Evolutionary conservation across 495 filamentous ascomycete species (phyloP).

Genomic region (Pseudotulostoma volvatum): DNA sequence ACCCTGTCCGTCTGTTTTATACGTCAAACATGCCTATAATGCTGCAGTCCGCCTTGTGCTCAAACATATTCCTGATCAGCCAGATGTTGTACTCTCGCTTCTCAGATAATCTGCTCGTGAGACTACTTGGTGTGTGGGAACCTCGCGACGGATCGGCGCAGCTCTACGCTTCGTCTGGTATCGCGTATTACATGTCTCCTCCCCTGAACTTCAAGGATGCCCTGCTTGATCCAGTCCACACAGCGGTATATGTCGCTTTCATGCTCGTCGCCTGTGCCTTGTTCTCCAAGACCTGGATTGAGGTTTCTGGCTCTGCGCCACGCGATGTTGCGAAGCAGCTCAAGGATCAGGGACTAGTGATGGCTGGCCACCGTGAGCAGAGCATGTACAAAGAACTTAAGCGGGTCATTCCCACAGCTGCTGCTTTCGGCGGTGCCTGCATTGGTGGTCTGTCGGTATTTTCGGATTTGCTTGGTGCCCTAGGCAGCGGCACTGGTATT

Average conservation of each 20-base stretch:
- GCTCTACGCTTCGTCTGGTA: slow-evolving; percentile 78
- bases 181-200: slow-evolving; percentile 99
- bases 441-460: slow-evolving; percentile 94
- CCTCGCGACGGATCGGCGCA: slow-evolving; percentile 89
- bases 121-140: slow-evolving; percentile 96
- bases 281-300: slow-evolving; percentile 99
- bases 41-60: slow-evolving; percentile 93
- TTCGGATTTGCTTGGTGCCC: slow-evolving; percentile 88
- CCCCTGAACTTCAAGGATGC: slow-evolving; percentile 95
- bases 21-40: slow-evolving; percentile 87
- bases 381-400: slow-evolving; percentile 99
- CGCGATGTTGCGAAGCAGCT: slow-evolving; percentile 99
- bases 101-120: slow-evolving; percentile 93
- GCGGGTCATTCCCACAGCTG: slow-evolving; percentile 94
- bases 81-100: slow-evolving; percentile 99
- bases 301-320: slow-evolving; percentile 92
- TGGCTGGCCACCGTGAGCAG: slow-evolving; percentile 98
- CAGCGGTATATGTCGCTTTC: slow-evolving; percentile 85
- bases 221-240: slow-evolving; percentile 90
- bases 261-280: slow-evolving; percentile 95
- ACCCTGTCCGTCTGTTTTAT: slow-evolving; percentile 53
- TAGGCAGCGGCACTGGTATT: slow-evolving; percentile 95
- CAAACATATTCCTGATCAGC: slow-evolving; percentile 96
- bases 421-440: slow-evolving; percentile 96
- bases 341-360: slow-evolving; percentile 97